Evolutionary conservation across 2,329 filamentous ascomycete genomes (phyloP).

Genomic region (Sporothrix dimorphospora): DNA sequence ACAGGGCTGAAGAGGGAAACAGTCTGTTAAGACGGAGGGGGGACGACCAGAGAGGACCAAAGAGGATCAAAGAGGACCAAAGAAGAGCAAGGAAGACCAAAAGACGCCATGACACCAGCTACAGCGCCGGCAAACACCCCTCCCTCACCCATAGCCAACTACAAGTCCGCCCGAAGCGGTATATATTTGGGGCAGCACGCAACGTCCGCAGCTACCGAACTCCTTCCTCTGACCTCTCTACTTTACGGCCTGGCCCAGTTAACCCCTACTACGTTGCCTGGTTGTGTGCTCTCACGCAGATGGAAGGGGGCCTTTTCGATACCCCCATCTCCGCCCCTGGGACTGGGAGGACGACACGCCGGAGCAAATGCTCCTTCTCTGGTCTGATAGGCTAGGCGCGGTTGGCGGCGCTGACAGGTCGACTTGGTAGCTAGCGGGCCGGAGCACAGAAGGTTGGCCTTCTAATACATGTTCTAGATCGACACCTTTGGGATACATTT

Average conservation of each 20-base stretch:
- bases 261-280: not conserved
- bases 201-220: constrained; percentile 2
- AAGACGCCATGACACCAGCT: not conserved
- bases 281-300: not conserved
- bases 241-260: not conserved
- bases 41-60: not conserved
- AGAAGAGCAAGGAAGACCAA: not conserved
- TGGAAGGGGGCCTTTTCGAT: not conserved
- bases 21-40: not conserved
- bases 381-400: constrained; percentile 30
- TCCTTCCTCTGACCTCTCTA: not conserved
- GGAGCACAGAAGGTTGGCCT: not conserved
- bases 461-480: constrained; percentile 21
- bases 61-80: not conserved
- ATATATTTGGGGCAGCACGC: constrained; percentile 11
- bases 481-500: not conserved
- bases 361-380: constrained; percentile 33
- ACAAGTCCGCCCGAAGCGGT: not conserved
- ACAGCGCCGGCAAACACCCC: not conserved
- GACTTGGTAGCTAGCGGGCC: constrained; percentile 26
- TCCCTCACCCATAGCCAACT: not conserved
- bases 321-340: not conserved
- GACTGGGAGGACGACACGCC: constrained; percentile 15
- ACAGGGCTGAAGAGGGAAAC: constrained; percentile 12
- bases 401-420: constrained; percentile 27